phyloP scores from a whole-genome alignment of 371 early-diverging fungal species.

The Rhizopus delemar region DNA sequence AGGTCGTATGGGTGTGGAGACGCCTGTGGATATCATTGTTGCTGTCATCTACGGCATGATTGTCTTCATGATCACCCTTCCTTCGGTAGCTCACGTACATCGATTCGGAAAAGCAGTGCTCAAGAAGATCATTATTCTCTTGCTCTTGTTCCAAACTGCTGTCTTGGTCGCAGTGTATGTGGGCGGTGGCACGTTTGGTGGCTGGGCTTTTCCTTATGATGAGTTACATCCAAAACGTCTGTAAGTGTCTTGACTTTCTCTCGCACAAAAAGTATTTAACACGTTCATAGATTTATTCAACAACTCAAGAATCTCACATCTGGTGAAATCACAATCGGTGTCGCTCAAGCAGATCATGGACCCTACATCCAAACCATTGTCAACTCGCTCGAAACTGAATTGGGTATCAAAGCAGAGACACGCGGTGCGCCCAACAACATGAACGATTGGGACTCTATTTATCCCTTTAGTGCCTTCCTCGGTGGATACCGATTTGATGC shows the following conservation, averaged over 20 bases:
- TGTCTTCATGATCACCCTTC: conserved; percentile 48
- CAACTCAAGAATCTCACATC: conserved; percentile 68
- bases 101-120: conserved; percentile 52
- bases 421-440: conserved; percentile 39
- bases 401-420: conserved; percentile 37
- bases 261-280: background rate
- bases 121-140: conserved; percentile 34
- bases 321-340: conserved; percentile 55
- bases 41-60: conserved; percentile 62
- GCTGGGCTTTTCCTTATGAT: conserved; percentile 60
- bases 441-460: conserved; percentile 65
- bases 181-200: conserved; percentile 33
- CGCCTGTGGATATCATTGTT: conserved; percentile 71
- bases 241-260: conserved; percentile 20
- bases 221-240: conserved; percentile 67
- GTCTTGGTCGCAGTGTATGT: conserved; percentile 45
- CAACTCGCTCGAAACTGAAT: conserved; percentile 41
- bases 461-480: conserved; percentile 71
- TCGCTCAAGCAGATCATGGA: conserved; percentile 69
- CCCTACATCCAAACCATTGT: conserved; percentile 55
- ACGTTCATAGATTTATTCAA: conserved; percentile 54
- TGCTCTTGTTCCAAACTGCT: conserved; percentile 39
- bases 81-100: conserved; percentile 59
- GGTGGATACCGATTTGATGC: conserved; percentile 64
- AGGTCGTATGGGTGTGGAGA: conserved; percentile 71